These are phyloP conservation scores for Anthoceros angustus DNA, from an alignment of 225 moss, liverwort and hornwort genomes.

Conservation along the genomic window DNA sequence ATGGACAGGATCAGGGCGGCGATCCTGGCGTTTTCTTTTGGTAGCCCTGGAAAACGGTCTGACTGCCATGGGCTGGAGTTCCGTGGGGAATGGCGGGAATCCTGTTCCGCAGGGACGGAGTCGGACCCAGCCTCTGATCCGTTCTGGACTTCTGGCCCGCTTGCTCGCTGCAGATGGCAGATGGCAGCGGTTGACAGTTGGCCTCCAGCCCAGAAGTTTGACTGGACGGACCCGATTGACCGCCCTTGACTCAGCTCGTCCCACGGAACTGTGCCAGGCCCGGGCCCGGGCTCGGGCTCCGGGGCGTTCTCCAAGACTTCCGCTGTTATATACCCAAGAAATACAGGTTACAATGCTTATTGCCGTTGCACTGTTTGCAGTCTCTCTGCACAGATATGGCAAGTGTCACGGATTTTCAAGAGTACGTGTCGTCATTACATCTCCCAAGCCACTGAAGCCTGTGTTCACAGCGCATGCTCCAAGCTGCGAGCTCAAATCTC, in stretches of 20 bases:
- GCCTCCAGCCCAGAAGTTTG: background rate
- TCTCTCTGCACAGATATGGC: background rate
- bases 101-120: too few relatives aligned
- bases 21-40: too few relatives aligned
- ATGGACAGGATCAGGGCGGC: too few relatives aligned
- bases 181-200: background rate
- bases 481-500: background rate
- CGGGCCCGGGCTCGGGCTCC: background rate
- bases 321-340: background rate
- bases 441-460: background rate
- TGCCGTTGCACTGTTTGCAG: background rate
- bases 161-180: background rate
- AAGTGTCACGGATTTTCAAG: background rate
- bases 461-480: too few relatives aligned
- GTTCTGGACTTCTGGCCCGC: background rate
- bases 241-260: background rate
- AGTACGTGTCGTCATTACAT: constrained; percentile 1
- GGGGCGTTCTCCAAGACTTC: background rate
- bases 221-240: background rate
- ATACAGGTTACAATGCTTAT: background rate
- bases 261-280: background rate
- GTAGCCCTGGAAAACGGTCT: too few relatives aligned
- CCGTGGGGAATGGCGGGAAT: too few relatives aligned
- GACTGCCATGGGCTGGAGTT: too few relatives aligned
- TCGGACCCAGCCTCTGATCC: background rate